Evolutionary conservation across 805 yeast genomes (phyloP), one percentile per base, ranked within the genome.

Genomic region (Candida xyloterini): DNA sequence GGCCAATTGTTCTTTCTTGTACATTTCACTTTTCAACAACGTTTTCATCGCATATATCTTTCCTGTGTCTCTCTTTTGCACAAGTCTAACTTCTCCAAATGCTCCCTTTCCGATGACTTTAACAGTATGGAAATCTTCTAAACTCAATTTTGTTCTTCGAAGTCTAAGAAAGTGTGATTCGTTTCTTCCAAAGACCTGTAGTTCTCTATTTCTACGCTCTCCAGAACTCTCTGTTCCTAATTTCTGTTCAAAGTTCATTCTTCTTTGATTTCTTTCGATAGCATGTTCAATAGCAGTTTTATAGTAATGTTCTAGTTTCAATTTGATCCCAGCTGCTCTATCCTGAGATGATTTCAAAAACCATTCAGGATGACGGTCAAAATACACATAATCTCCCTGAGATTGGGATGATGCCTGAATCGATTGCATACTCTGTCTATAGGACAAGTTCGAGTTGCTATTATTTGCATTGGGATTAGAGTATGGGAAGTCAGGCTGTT

Each of bases 101-200:
- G 99, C 96, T 48, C 99, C 99, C 61, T 93, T 93, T 35, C 99
- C 99, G 49, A 73, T 77, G 25, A 84, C 96, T 63, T 88, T 88
- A 39, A 89, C 95, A 1, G 96, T 89, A 43, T 71, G 76, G 65
- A 89, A 86, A 65, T 89, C 97, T 28, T 84, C 93, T 30, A 88
- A 68, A 1, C 88, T 75, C 38, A 89, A 69, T 56, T 89, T 76
- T 1, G 96, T 89, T 60, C 97, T 76, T 51, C 96, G 70, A 40
- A 89, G 71, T 47, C 97, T 74, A 56, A 90, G 67, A 52, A 85
- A 89, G 46, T 85, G 90, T 5, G 95, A 82, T 63, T 89, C 96
- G 52, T 87, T 88, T 57, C 81, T 82, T 27, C 98, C 97, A 48
- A 91, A 70, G 27, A 86, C 76, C 47, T 81, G 80, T 40, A 88